Conservation (phyloP, 495 filamentous ascomycete species). For the Aspergillus diversus region DNA sequence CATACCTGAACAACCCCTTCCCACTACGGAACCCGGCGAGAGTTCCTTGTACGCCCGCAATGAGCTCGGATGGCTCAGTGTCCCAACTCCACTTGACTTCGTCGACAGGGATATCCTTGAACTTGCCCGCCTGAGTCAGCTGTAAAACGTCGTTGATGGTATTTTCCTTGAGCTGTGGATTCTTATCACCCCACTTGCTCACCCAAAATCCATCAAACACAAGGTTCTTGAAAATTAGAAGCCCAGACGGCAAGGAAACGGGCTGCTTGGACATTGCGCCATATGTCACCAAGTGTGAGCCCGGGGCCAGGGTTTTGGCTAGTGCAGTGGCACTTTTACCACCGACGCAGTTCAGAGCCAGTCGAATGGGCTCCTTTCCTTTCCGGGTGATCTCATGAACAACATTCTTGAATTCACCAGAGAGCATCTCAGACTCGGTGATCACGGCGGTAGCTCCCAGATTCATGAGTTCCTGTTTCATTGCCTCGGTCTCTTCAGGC, state of each 20-base stretch:
- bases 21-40: constrained; percentile 77
- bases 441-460: constrained; percentile 82
- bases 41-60: constrained; percentile 73
- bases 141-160: constrained; percentile 82
- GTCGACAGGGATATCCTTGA: constrained; percentile 79
- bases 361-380: constrained; percentile 65
- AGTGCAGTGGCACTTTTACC: constrained; percentile 77
- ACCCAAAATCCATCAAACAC: constrained; percentile 94
- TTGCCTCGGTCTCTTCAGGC: constrained; percentile 59
- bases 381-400: constrained; percentile 72
- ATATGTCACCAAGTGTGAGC: constrained; percentile 85
- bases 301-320: constrained; percentile 65
- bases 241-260: constrained; percentile 71
- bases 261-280: constrained; percentile 92
- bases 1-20: constrained; percentile 89
- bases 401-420: constrained; percentile 60
- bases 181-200: constrained; percentile 78
- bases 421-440: constrained; percentile 76
- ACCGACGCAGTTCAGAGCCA: constrained; percentile 95
- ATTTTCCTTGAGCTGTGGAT: constrained; percentile 72
- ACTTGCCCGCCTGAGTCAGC: constrained; percentile 71
- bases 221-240: constrained; percentile 90
- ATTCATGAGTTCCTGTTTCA: constrained; percentile 70
- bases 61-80: constrained; percentile 64
- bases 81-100: constrained; percentile 81